Base-by-base conservation (phyloP, 169 alveolate species). In the Cryptosporidium meleagridis region DNA sequence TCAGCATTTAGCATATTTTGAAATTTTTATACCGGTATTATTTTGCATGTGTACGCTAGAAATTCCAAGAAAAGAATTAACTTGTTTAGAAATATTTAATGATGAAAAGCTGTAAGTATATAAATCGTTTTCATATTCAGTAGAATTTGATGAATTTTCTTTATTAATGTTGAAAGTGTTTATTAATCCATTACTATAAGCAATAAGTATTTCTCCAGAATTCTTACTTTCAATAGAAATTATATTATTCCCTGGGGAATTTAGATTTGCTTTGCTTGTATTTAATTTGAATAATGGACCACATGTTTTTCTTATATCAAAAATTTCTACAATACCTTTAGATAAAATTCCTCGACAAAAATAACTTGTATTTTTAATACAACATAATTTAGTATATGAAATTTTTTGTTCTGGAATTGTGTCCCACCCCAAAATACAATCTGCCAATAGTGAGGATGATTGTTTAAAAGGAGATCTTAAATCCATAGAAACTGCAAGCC, bases 391-490 rank as follows among this genome's bases (percentile, higher is more conserved):
- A 16, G 37, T 35, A 41, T 69, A 58, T 23, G 75, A 21, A 41
- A 80, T 10, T 37, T 14, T 39, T 23, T 39, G 29, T 18, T 45
- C 31, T 35, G 71, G 53, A 35, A 37, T 35, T 23, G 73, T 62
- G 21, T 45, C 41, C 89, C 89, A 80, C n/a, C 89, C 89, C 1
- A 59, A 44, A 61, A 80, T 80, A 62, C 89, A 80, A 41, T 80
- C 89, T 14, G 67, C 23, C 7, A 80, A 23, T n/a, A 80, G 26
- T 21, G 89, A 80, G 2, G 72, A 29, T 33, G 75, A 41, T 14
- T 80, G 75, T 29, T 80, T 80, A 80, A 65, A 62, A 14, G 89
- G 89, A 41, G 89, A 37, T 80, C 89, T 61, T 67, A 80, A 62
- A 51, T 80, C 89, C 39, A 80, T 31, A 23, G 89, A 80, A 29